Base-by-base conservation (phyloP, 2,329 filamentous ascomycete genomes). In the Dissoconium aciculare region DNA sequence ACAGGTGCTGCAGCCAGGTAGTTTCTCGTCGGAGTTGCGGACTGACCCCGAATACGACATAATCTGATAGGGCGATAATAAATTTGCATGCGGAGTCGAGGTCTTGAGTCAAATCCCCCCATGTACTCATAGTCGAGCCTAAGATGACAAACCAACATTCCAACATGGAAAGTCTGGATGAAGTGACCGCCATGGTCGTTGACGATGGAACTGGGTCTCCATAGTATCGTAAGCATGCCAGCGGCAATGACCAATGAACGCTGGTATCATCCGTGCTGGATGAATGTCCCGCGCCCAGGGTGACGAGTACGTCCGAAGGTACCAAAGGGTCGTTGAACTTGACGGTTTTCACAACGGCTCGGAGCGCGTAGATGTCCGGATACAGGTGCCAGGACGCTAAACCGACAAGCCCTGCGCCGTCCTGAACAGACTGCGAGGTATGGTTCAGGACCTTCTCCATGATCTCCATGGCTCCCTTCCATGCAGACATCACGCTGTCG, bases 191-290 rank as follows among this genome's bases (percentile, higher is more conserved):
- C 19, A 23, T 23, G 19, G 19, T 23, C 8, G 8, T 23, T 23
- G 19, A 8, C 8, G 19, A 8, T 8, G 19, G 19, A n/a, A 23
- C n/a, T n/a, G 19, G 19, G n/a, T 23, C 19, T 8, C 19, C 19
- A 23, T 23, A 23, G 19, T 23, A 23, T 23, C 19, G 19, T 23
- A 23, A 23, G n/a, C n/a, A n/a, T 8, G 19, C 19, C 19, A 23
- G 19, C n/a, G 19, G 19, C 19, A 23, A 23, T 23, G 19, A 23
- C 19, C 19, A 23, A n/a, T 23, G 19, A 23, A n/a, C 19, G 19
- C 19, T 23, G 19, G 8, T 23, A n/a, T 23, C 19, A 23, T 23
- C 19, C 19, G 8, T n/a, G n/a, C 8, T 23, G 19, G 19, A 23
- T 23, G 19, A 23, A n/a, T 23, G n/a, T n/a, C 19, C 19, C 8